Conservation (phyloP, 2,329 filamentous ascomycete genomes). For the Cytospora mali region DNA sequence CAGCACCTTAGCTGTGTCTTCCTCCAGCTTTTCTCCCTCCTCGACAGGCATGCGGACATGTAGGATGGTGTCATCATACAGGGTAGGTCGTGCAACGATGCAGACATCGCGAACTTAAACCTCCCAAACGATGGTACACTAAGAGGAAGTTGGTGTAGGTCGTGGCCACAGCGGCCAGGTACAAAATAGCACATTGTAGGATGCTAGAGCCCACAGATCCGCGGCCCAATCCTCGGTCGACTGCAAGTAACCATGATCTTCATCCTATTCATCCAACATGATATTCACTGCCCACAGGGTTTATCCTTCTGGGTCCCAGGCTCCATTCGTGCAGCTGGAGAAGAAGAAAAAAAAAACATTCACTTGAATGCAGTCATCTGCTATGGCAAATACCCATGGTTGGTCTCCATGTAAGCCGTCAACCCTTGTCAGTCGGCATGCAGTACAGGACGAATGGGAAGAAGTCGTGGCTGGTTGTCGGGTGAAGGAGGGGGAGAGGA, state of each 20-base stretch:
- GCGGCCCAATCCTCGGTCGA: conserved; percentile 13
- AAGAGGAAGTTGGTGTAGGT: conserved; percentile 11
- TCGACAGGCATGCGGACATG: conserved; percentile 12
- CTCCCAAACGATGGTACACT: conserved; percentile 7
- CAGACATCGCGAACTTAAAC: conserved; percentile 14
- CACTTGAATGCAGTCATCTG: not conserved
- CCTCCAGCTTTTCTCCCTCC: conserved; percentile 11
- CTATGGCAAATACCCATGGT: conserved; percentile 19
- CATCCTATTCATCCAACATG: conserved; percentile 7
- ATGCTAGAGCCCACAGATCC: conserved; percentile 6
- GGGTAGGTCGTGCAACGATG: conserved; percentile 19
- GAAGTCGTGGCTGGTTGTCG: conserved; percentile 18
- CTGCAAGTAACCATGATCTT: conserved; percentile 20
- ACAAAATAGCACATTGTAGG: conserved; percentile 19
- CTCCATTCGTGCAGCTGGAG: not conserved
- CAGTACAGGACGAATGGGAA: conserved; percentile 15
- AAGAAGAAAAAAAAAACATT: not conserved
- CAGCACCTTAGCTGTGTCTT: conserved; percentile 1
- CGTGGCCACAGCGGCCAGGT: conserved; percentile 19
- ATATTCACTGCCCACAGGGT: conserved; percentile 17
- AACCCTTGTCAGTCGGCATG: conserved; percentile 10
- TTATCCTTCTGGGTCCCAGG: conserved; percentile 4
- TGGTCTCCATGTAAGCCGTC: not conserved
- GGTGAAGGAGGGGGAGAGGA: conserved; percentile 6
- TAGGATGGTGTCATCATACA: conserved; percentile 6